Conservation (phyloP, 768 basidiomycete genomes). For the Sarcomyxa edulis region DNA sequence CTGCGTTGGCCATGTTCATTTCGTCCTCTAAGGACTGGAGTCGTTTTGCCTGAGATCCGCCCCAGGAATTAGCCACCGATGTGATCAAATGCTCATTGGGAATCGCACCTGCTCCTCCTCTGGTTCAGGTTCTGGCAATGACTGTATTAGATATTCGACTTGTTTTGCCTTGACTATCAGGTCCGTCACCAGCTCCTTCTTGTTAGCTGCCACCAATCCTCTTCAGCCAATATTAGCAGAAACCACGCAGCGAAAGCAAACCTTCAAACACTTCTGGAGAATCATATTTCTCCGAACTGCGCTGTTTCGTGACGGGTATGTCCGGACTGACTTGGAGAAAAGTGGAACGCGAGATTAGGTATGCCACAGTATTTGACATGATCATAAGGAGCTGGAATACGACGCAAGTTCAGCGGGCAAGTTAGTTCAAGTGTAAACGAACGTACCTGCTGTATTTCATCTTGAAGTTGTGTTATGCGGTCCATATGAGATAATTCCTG, state of each 20-base stretch:
- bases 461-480: conserved; percentile 91
- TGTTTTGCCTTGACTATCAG: conserved; percentile 86
- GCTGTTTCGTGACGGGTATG: conserved; percentile 80
- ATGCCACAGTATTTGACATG: conserved; percentile 78
- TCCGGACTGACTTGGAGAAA: conserved; percentile 75
- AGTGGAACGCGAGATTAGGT: conserved; percentile 71
- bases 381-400: conserved; percentile 69
- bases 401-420: background rate
- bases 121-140: conserved; percentile 71
- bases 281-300: conserved; percentile 69
- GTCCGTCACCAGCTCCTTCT: conserved; percentile 79
- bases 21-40: conserved; percentile 63
- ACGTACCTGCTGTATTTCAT: conserved; percentile 83
- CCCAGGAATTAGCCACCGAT: background rate
- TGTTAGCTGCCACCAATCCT: conserved; percentile 50
- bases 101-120: conserved; percentile 66
- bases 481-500: conserved; percentile 93
- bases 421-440: background rate
- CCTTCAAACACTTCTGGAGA: conserved; percentile 73
- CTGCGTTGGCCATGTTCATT: conserved; percentile 67
- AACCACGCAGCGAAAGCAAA: conserved; percentile 19
- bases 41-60: conserved; percentile 48
- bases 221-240: background rate
- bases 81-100: background rate
- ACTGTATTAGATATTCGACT: conserved; percentile 78